Evolutionary conservation across 106 monocot genomes (phyloP).

Genomic region (Dendrobium officinale): DNA sequence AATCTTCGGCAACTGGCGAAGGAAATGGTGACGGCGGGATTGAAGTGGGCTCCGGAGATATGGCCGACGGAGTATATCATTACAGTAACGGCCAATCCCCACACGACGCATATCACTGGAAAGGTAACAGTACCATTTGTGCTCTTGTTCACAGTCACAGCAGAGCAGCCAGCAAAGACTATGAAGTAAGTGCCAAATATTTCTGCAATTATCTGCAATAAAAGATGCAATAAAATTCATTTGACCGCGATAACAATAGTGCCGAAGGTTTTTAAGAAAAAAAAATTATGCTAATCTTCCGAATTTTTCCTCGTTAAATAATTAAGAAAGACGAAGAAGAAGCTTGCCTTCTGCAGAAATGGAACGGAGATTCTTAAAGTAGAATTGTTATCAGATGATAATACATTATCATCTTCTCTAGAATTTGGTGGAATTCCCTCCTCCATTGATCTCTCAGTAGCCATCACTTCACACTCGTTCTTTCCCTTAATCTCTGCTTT

Average conservation of each 20-base stretch:
- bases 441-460: slow-evolving; percentile 22
- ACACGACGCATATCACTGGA: slow-evolving; percentile 65
- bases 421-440: slow-evolving; percentile 11
- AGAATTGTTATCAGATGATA: not conserved
- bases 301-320: not conserved
- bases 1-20: slow-evolving; percentile 64
- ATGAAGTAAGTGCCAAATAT: slow-evolving; percentile 78
- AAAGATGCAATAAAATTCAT: slow-evolving; percentile 21
- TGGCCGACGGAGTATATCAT: slow-evolving; percentile 90
- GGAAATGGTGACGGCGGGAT: slow-evolving; percentile 82
- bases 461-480: slow-evolving; percentile 1
- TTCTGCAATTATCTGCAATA: slow-evolving; percentile 58
- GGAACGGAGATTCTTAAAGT: slow-evolving; percentile 12
- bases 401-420: not conserved
- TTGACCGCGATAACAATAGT: not conserved
- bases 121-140: slow-evolving; percentile 47
- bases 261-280: not conserved
- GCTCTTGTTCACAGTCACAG: slow-evolving; percentile 55
- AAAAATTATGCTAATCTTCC: not conserved
- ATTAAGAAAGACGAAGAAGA: not conserved
- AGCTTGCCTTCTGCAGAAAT: slow-evolving; percentile 34
- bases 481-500: slow-evolving; percentile 3
- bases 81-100: slow-evolving; percentile 80
- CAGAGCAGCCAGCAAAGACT: slow-evolving; percentile 68
- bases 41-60: slow-evolving; percentile 92